Conservation (phyloP, 2,329 filamentous ascomycete species). For the Biscogniauxia mediterranea region DNA sequence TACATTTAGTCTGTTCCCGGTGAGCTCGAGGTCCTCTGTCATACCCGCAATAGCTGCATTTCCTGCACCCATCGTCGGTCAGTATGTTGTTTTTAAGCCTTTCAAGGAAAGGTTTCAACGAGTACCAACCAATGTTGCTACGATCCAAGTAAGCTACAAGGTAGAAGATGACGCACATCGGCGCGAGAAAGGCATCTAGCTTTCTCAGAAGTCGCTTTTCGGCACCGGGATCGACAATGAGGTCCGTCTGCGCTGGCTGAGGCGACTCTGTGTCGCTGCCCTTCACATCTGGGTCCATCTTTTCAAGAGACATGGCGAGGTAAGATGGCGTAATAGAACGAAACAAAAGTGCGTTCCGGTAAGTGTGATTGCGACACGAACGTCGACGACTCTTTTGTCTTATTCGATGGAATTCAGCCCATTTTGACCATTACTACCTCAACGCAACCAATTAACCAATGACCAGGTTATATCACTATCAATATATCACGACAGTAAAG, state of each 20-base stretch:
- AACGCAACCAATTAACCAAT: not conserved
- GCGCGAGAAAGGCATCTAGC: constrained; percentile 14
- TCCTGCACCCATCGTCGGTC: constrained; percentile 2
- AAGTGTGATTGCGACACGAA: not conserved
- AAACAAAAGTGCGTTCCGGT: not conserved
- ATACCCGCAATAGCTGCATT: constrained; percentile 19
- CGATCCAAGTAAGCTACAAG: constrained; percentile 18
- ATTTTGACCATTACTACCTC: not conserved
- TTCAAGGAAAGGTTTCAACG: not conserved
- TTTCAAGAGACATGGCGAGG: constrained; percentile 1
- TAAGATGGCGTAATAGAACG: not conserved
- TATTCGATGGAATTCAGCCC: not conserved
- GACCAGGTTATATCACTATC: not conserved
- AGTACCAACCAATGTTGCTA: constrained; percentile 12
- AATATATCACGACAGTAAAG: not conserved
- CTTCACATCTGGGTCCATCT: constrained; percentile 5
- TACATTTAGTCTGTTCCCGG: constrained; percentile 12
- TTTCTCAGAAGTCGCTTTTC: constrained; percentile 15
- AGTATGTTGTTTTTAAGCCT: not conserved
- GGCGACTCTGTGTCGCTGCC: constrained; percentile 7
- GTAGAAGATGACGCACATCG: constrained; percentile 16
- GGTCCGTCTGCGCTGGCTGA: constrained; percentile 1
- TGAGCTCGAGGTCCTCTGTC: constrained; percentile 13
- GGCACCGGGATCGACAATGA: constrained; percentile 6
- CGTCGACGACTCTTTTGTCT: not conserved